A percentile compares a stretch with the other conserved stretches of the same genome.
Evolutionary conservation across 2,329 filamentous ascomycete species (phyloP).

Genomic region (Teratosphaeria destructans): DNA sequence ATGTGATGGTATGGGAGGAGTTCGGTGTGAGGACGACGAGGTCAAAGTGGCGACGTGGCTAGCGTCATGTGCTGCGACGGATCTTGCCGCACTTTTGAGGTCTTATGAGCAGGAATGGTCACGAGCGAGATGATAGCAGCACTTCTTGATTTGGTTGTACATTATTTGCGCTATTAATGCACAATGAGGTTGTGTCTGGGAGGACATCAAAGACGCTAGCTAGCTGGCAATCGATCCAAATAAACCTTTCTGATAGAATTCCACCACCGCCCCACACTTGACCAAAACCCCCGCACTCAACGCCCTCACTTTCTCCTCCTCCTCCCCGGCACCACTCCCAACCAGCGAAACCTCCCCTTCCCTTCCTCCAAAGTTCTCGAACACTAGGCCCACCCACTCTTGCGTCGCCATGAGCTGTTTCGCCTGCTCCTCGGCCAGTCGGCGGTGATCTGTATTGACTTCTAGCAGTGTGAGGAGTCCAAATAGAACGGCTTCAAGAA

Average conservation of each 20-base stretch:
- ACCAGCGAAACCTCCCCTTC: slow-evolving; percentile 30
- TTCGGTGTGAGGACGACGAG: not conserved
- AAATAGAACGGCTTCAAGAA: slow-evolving; percentile 68
- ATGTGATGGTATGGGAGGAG: not conserved
- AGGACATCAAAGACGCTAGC: too few species aligned
- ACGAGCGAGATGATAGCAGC: not conserved
- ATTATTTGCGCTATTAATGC: too few species aligned
- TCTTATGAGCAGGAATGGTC: not conserved
- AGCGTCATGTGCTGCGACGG: not conserved
- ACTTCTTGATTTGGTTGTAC: too few species aligned
- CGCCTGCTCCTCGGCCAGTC: slow-evolving; percentile 63
- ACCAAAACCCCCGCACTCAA: slow-evolving; percentile 69
- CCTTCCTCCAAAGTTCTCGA: slow-evolving; percentile 42
- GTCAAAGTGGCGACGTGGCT: not conserved
- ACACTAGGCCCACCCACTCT: slow-evolving; percentile 73
- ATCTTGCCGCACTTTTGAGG: not conserved
- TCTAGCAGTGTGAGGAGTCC: slow-evolving; percentile 72
- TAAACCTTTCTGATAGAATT: slow-evolving; percentile 66
- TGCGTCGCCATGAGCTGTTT: slow-evolving; percentile 74
- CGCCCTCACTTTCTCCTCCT: slow-evolving; percentile 72
- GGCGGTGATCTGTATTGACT: slow-evolving; percentile 57
- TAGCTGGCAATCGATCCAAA: slow-evolving; percentile 42
- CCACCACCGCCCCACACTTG: slow-evolving; percentile 67
- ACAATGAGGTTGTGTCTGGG: too few species aligned
- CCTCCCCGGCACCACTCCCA: slow-evolving; percentile 46